These are phyloP conservation scores for Austroboletus eburneus DNA, from an alignment of 768 basidiomycete species.

Conservation along the genomic window DNA sequence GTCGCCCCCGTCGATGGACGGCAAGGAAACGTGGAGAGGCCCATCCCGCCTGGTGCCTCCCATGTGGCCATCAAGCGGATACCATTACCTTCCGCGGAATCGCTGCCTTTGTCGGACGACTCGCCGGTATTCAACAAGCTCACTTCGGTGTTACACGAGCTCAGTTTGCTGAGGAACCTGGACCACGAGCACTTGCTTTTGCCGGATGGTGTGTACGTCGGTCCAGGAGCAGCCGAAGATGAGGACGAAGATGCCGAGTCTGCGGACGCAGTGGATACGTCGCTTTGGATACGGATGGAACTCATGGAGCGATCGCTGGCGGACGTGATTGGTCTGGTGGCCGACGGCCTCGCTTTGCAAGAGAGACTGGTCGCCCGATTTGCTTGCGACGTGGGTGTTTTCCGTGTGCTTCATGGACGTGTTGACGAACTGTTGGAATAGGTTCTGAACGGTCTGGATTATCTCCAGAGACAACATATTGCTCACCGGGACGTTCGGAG, in stretches of 20 bases:
- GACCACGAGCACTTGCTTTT: slow-evolving; percentile 59
- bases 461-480: slow-evolving; percentile 59
- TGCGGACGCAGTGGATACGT: slow-evolving; percentile 39
- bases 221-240: slow-evolving; percentile 36
- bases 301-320: slow-evolving; percentile 86
- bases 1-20: slow-evolving; percentile 18
- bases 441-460: slow-evolving; percentile 64
- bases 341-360: slow-evolving; percentile 56
- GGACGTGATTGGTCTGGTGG: slow-evolving; percentile 66
- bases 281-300: slow-evolving; percentile 86
- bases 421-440: slow-evolving; percentile 24
- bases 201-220: slow-evolving; percentile 70
- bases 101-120: slow-evolving; percentile 15
- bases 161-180: slow-evolving; percentile 53
- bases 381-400: slow-evolving; percentile 63
- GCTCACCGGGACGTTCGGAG: slow-evolving; percentile 84
- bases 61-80: slow-evolving; percentile 79
- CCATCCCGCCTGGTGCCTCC: slow-evolving; percentile 26
- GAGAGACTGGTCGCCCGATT: slow-evolving; percentile 73
- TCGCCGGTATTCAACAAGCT: slow-evolving; percentile 44
- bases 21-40: slow-evolving; percentile 17
- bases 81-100: slow-evolving; percentile 44
- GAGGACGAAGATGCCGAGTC: slow-evolving; percentile 20
- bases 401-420: not conserved
- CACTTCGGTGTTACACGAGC: slow-evolving; percentile 56